Evolutionary conservation across 768 basidiomycete species (phyloP), one percentile per base, ranked within the genome.

Genomic region (Favolaschia claudopus): DNA sequence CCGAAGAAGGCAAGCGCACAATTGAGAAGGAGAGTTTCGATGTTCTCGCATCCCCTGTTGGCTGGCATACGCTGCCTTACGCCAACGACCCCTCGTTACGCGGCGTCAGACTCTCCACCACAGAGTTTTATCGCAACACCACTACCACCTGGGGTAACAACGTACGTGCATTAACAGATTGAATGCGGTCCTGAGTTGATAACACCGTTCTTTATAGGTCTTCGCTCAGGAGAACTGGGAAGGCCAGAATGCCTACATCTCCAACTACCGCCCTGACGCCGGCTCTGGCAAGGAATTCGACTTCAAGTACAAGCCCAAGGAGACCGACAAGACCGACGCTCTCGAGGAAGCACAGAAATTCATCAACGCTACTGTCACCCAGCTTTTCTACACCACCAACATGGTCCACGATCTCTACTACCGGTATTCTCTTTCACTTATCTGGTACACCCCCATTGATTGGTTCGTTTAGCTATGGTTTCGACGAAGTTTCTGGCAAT

Each of bases 191-290:
- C 1, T 46, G 43, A 32, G 1, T 19, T 44, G n/a, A 42, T 29
- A 37, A 9, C 4, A 7, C 32, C 56, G 2, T 42, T 19, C 40
- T 44, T 47, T 47, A 15, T 48, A 89, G 82, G 85, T 94, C 58
- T 94, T 95, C 65, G 92, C 95, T 1, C 96, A 98, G 65, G 96
- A 98, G 84, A 93, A 96, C 73, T 93, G 91, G 88, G 85, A 88
- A 50, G 93, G 93, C 32, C 80, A 76, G 68, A 88, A 87, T 65
- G 50, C 64, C 3, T 95, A 81, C 80, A 70, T 88, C 20, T 56
- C 79, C 67, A 97, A 97, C 75, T 87, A 87, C 69, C 91, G 96
- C 50, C 95, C 96, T 0, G 82, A 87, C 55, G 91, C 74, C 45
- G 87, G 88, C 43, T 57, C 68, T 10, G 68, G 72, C 45, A 76